Evolutionary conservation across 2,329 filamentous ascomycete species (phyloP).

Genomic region (Penicillium sp.): DNA sequence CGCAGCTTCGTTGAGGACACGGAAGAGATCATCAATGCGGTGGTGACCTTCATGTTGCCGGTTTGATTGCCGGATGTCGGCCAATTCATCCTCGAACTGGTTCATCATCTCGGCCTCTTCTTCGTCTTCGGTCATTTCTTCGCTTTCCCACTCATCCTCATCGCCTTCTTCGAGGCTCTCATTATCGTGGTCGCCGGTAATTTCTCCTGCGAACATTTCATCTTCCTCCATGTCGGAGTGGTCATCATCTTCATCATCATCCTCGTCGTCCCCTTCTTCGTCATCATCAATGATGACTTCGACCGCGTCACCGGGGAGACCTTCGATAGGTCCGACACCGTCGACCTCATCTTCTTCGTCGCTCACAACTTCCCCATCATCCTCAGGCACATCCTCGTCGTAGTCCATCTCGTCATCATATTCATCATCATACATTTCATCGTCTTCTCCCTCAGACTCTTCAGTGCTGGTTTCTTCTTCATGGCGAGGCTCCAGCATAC

Average conservation of each 20-base stretch:
- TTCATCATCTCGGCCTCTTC: constrained; percentile 47
- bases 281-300: constrained; percentile 83
- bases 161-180: constrained; percentile 48
- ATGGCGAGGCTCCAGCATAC: constrained; percentile 83
- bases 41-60: constrained; percentile 41
- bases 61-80: constrained; percentile 41
- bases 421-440: constrained; percentile 90
- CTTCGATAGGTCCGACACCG: constrained; percentile 71
- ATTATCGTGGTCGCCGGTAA: constrained; percentile 56
- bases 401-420: constrained; percentile 91
- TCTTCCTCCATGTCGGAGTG: constrained; percentile 60
- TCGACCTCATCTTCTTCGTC: constrained; percentile 83
- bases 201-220: constrained; percentile 53
- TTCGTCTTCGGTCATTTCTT: constrained; percentile 48
- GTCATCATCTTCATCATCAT: constrained; percentile 57
- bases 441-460: constrained; percentile 66
- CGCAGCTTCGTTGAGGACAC: constrained; percentile 43
- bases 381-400: constrained; percentile 73
- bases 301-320: constrained; percentile 62
- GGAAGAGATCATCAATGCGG: constrained; percentile 48
- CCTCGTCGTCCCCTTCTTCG: constrained; percentile 62
- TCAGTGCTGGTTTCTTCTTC: constrained; percentile 79
- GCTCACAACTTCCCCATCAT: constrained; percentile 83
- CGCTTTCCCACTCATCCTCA: constrained; percentile 51
- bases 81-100: constrained; percentile 43